Conservation (phyloP, 768 basidiomycete genomes). For the Termitomyces sp. region DNA sequence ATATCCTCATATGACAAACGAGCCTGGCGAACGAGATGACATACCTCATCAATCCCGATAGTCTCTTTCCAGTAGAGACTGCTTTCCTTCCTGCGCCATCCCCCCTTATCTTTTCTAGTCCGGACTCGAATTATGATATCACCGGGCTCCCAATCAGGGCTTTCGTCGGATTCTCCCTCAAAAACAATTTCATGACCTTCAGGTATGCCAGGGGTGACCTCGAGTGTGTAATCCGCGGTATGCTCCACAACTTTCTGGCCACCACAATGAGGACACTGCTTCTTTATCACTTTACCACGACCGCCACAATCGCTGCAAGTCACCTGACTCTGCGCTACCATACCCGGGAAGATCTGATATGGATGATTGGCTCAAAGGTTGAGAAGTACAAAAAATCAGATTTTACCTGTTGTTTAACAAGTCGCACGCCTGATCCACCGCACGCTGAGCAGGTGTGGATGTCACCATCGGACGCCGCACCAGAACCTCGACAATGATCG, state of each 20-base stretch:
- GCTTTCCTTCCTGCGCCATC: constrained; percentile 85
- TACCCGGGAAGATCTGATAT: constrained; percentile 83
- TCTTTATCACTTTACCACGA: constrained; percentile 72
- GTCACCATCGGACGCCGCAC: constrained; percentile 84
- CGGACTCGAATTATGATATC: constrained; percentile 86
- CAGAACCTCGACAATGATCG: constrained; percentile 94
- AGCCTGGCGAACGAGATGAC: constrained; percentile 13
- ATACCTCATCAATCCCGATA: constrained; percentile 86
- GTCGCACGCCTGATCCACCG: constrained; percentile 77
- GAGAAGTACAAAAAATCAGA: not conserved
- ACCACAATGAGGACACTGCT: constrained; percentile 75
- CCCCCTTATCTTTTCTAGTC: constrained; percentile 71
- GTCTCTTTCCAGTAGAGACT: constrained; percentile 91
- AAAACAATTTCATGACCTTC: constrained; percentile 92
- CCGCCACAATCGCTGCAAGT: constrained; percentile 84
- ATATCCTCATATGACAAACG: not conserved
- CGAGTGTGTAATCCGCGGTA: constrained; percentile 77
- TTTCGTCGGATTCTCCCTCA: constrained; percentile 96
- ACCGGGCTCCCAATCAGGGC: constrained; percentile 92
- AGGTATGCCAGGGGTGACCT: constrained; percentile 83
- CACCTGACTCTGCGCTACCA: constrained; percentile 86
- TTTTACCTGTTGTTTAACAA: constrained; percentile 73
- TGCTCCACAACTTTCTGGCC: constrained; percentile 82
- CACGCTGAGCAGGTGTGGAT: constrained; percentile 86
- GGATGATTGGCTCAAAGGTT: not conserved